A percentile compares a stretch with the other conserved stretches of the same genome.
phyloP scores from a whole-genome alignment of 2,329 filamentous ascomycete genomes.

The Aaosphaeria arxii region DNA sequence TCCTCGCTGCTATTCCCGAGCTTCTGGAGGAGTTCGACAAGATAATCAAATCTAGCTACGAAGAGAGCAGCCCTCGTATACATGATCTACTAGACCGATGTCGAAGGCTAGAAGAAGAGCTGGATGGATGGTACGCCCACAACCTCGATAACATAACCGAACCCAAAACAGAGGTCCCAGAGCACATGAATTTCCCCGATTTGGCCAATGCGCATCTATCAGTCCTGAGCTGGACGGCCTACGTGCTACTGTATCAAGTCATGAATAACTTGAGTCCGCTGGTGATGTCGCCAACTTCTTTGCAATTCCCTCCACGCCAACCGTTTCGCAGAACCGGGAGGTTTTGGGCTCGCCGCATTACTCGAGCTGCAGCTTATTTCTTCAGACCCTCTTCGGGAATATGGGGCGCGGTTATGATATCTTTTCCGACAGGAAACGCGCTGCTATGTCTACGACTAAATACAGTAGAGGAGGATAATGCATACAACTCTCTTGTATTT shows the following conservation, averaged over 20 bases:
- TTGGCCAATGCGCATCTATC: constrained; percentile 16
- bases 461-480: not conserved
- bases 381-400: constrained; percentile 18
- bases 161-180: constrained; percentile 8
- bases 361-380: constrained; percentile 19
- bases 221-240: constrained; percentile 21
- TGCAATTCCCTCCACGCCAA: not conserved
- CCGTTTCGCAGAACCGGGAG: constrained; percentile 2
- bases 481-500: not conserved
- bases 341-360: constrained; percentile 20
- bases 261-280: not conserved
- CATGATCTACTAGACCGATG: constrained; percentile 10
- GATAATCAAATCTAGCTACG: not conserved
- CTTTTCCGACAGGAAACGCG: constrained; percentile 10
- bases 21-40: constrained; percentile 28
- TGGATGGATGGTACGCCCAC: constrained; percentile 13
- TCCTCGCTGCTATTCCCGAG: constrained; percentile 28
- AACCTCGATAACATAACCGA: constrained; percentile 12
- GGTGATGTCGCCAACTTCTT: not conserved
- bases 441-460: not conserved
- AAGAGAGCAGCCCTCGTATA: not conserved
- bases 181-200: constrained; percentile 13
- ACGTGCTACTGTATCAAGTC: constrained; percentile 18
- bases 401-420: constrained; percentile 13
- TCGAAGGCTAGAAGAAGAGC: constrained; percentile 16